Percentiles rank a stretch among this genome's conserved stretches.
phyloP scores from a whole-genome alignment of 73 alveolate species.

The Paramecium caudatum region DNA sequence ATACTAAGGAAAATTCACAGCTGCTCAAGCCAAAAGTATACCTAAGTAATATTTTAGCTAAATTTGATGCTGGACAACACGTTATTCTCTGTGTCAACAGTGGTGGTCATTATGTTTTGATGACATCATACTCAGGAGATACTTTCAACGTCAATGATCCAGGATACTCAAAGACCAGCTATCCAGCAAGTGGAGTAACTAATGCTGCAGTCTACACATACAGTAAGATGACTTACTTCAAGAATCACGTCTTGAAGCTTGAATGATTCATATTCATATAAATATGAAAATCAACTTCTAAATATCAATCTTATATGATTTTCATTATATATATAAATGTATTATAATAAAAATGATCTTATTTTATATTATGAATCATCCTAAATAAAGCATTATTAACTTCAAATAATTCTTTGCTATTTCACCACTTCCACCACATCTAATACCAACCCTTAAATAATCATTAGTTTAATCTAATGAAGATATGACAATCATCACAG shows the following conservation, averaged over 20 bases:
- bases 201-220: conserved; percentile 10
- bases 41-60: not conserved
- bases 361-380: conserved; percentile 18
- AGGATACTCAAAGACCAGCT: conserved; percentile 65
- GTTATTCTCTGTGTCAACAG: conserved; percentile 79
- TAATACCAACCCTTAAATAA: conserved; percentile 21
- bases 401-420: conserved; percentile 32
- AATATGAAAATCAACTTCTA: too few species aligned
- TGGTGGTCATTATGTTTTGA: conserved; percentile 86
- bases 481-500: conserved; percentile 33
- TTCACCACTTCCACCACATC: conserved; percentile 70
- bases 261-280: conserved; percentile 57
- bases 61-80: conserved; percentile 69
- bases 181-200: not conserved
- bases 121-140: conserved; percentile 71
- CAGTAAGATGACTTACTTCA: not conserved
- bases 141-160: conserved; percentile 83
- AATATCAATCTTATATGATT: too few species aligned
- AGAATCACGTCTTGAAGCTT: conserved; percentile 41
- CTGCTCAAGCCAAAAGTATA: conserved; percentile 29
- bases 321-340: not conserved
- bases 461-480: conserved; percentile 42
- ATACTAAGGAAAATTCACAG: conserved; percentile 18
- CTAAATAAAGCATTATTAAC: conserved; percentile 35
- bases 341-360: not conserved